Percentiles rank a stretch among this genome's conserved stretches.
phyloP scores from a whole-genome alignment of 768 basidiomycete genomes.

The Rickenella mellea region DNA sequence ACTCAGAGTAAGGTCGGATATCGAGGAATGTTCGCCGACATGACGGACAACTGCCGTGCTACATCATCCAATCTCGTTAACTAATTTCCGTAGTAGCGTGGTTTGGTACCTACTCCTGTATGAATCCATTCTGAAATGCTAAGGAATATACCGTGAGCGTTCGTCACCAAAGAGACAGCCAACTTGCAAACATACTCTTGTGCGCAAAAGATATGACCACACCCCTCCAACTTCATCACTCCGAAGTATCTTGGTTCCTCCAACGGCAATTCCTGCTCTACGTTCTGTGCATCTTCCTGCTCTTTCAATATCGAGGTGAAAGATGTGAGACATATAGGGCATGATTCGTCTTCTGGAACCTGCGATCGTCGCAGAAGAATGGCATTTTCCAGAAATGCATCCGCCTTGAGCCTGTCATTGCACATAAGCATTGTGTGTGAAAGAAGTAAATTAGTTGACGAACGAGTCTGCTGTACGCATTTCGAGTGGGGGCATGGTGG shows the following conservation, averaged over 20 bases:
- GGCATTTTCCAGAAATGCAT: not conserved
- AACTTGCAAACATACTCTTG: slow-evolving; percentile 39
- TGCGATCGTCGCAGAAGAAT: no score
- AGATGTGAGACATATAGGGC: slow-evolving; percentile 55
- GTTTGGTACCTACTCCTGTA: slow-evolving; percentile 31
- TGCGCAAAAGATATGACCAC: slow-evolving; percentile 61
- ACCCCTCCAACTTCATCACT: slow-evolving; percentile 47
- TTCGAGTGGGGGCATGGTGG: no score
- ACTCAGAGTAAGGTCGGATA: slow-evolving; percentile 37
- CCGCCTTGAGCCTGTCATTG: not conserved
- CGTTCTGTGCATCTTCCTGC: slow-evolving; percentile 7
- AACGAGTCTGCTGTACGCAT: no score
- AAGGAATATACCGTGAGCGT: not conserved
- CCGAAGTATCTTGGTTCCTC: slow-evolving; percentile 16
- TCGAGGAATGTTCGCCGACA: slow-evolving; percentile 54
- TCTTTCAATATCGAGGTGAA: slow-evolving; percentile 35
- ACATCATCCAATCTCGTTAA: slow-evolving; percentile 4
- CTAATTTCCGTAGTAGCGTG: not conserved
- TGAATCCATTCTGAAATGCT: slow-evolving; percentile 64
- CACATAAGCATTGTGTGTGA: no score
- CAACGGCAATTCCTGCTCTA: not conserved
- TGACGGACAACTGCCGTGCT: slow-evolving; percentile 68
- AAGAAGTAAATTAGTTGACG: no score
- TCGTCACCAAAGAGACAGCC: not conserved
- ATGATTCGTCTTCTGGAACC: slow-evolving; percentile 54